Conservation (phyloP, 805 yeast genomes). For the Candida lessepsii region DNA sequence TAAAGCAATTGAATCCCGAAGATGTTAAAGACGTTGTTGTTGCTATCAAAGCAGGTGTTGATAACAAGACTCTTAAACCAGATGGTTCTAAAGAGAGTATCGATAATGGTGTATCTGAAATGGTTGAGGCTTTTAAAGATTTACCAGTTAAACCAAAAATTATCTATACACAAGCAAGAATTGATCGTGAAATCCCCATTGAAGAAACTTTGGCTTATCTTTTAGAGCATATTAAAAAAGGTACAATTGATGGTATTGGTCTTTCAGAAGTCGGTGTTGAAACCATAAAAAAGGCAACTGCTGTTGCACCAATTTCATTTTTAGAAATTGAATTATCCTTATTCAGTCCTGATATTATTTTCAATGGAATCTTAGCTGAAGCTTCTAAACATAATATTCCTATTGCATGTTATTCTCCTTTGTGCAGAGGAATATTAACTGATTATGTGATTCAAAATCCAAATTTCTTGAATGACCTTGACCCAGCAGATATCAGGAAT, state of each 20-base stretch:
- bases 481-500: constrained; percentile 5
- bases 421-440: constrained; percentile 75
- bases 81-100: constrained; percentile 40
- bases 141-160: constrained; percentile 29
- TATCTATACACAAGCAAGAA: constrained; percentile 70
- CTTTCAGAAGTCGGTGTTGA: constrained; percentile 69
- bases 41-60: neutral
- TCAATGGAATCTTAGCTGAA: constrained; percentile 61
- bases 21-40: constrained; percentile 1
- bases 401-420: constrained; percentile 78
- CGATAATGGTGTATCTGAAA: constrained; percentile 46
- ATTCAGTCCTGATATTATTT: constrained; percentile 57
- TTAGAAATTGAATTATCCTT: constrained; percentile 81
- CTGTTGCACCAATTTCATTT: constrained; percentile 56
- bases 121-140: constrained; percentile 25
- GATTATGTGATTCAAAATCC: constrained; percentile 48
- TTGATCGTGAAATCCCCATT: constrained; percentile 56
- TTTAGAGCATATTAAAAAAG: constrained; percentile 57
- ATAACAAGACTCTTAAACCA: neutral
- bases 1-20: neutral
- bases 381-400: constrained; percentile 63
- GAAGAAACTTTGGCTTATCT: constrained; percentile 59
- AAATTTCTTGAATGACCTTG: constrained; percentile 15
- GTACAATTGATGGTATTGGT: constrained; percentile 68
- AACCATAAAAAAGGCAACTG: constrained; percentile 58